Evolutionary conservation across 2,329 filamentous ascomycete genomes (phyloP).

Genomic region (Beauveria sp.): DNA sequence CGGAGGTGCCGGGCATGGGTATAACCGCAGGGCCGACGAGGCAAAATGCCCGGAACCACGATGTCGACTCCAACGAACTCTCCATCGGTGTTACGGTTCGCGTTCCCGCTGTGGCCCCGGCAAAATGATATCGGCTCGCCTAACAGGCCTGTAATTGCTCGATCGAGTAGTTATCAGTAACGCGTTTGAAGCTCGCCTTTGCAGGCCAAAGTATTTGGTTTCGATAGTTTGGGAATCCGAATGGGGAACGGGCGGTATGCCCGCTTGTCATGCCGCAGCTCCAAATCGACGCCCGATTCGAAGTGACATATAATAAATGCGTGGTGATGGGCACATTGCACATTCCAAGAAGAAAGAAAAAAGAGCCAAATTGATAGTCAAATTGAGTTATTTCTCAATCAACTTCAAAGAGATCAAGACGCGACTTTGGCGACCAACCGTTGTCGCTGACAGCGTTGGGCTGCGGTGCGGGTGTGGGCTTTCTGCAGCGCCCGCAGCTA

Average conservation of each 20-base stretch:
- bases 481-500: not conserved
- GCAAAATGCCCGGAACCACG: not conserved
- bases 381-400: not conserved
- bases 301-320: not conserved
- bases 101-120: not conserved
- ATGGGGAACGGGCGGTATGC: not conserved
- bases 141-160: too few species aligned
- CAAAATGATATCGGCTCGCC: not conserved
- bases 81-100: not conserved
- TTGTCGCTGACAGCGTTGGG: conserved; percentile 1
- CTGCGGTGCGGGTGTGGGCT: not conserved
- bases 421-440: not conserved
- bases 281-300: not conserved
- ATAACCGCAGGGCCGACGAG: not conserved
- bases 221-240: not conserved
- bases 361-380: not conserved
- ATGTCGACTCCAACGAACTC: too few species aligned
- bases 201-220: not conserved
- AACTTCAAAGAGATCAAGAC: not conserved
- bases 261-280: not conserved
- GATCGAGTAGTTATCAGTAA: not conserved
- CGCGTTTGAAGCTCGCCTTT: not conserved
- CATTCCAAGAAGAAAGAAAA: not conserved
- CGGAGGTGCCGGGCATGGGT: not conserved
- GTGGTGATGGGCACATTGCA: not conserved